Conservation (phyloP, 148 eudicot species). For the Hydrangea macrophylla region DNA sequence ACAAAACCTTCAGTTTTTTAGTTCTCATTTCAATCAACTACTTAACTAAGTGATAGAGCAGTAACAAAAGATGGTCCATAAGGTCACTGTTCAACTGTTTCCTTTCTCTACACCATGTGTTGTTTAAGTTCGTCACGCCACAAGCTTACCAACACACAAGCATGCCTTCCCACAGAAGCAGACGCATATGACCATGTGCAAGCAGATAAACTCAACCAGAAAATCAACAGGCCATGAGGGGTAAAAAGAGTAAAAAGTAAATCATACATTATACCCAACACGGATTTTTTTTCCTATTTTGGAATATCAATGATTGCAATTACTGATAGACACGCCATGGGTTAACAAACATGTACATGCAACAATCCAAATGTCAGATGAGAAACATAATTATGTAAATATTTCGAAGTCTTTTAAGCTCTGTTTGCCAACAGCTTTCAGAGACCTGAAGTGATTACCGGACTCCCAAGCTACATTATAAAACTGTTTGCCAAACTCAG, state of each 20-base stretch:
- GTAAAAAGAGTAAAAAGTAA: background rate
- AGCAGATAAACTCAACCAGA: background rate
- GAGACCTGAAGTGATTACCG: too few species aligned
- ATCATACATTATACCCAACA: background rate
- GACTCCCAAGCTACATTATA: too few species aligned
- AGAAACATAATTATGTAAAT: background rate
- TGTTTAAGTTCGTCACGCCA: too few species aligned
- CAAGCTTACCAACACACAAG: background rate
- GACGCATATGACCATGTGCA: background rate
- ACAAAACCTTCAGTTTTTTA: background rate
- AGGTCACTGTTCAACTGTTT: background rate
- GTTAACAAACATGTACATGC: too few species aligned
- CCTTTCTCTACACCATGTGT: background rate
- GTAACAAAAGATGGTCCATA: background rate
- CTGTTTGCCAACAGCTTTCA: too few species aligned
- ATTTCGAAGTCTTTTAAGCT: background rate
- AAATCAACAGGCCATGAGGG: background rate
- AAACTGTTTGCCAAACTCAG: too few species aligned
- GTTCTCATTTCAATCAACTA: background rate
- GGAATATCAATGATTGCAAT: background rate
- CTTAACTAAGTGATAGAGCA: background rate
- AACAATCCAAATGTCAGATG: background rate
- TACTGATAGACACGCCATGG: too few species aligned
- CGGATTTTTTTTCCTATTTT: conserved; percentile 1
- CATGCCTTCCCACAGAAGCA: background rate